These are phyloP conservation scores for Meyerozyma carpophila DNA, from an alignment of 1,139 yeast genomes.

Conservation along the genomic window DNA sequence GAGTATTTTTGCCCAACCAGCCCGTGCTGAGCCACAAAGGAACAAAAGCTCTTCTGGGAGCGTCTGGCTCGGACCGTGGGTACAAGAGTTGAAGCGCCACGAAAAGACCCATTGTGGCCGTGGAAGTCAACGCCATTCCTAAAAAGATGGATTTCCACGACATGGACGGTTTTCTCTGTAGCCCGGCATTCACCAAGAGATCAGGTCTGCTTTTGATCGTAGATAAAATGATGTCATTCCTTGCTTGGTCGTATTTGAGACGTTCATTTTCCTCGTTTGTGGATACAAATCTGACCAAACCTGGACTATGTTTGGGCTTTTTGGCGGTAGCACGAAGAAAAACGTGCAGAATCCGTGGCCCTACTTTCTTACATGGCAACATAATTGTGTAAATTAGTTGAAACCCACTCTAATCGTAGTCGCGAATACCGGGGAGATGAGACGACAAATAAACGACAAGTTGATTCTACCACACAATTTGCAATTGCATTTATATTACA, in stretches of 20 bases:
- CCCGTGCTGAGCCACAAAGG: conserved; percentile 31
- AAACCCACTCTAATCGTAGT: no score
- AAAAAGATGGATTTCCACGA: conserved; percentile 19
- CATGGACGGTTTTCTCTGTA: conserved; percentile 7
- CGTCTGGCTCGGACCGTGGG: conserved; percentile 10
- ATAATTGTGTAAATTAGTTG: no score
- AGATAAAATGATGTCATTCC: background rate
- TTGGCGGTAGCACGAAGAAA: background rate
- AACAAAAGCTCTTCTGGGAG: conserved; percentile 15
- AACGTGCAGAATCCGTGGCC: no score
- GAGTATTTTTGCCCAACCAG: conserved; percentile 16
- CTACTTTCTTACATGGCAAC: no score
- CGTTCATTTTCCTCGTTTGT: background rate
- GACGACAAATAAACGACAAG: no score
- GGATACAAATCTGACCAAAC: background rate
- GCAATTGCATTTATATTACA: no score
- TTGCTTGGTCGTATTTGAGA: background rate
- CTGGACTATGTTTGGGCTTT: background rate
- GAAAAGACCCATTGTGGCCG: conserved; percentile 21
- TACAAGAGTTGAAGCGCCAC: conserved; percentile 17
- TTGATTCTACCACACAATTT: no score
- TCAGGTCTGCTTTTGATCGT: background rate
- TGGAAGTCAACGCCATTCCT: conserved; percentile 18
- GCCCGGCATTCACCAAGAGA: conserved; percentile 7
- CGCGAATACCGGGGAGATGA: no score